Evolutionary conservation across 768 basidiomycete species (phyloP), one percentile per base, ranked within the genome.

Genomic region (Polyporus arcularius): DNA sequence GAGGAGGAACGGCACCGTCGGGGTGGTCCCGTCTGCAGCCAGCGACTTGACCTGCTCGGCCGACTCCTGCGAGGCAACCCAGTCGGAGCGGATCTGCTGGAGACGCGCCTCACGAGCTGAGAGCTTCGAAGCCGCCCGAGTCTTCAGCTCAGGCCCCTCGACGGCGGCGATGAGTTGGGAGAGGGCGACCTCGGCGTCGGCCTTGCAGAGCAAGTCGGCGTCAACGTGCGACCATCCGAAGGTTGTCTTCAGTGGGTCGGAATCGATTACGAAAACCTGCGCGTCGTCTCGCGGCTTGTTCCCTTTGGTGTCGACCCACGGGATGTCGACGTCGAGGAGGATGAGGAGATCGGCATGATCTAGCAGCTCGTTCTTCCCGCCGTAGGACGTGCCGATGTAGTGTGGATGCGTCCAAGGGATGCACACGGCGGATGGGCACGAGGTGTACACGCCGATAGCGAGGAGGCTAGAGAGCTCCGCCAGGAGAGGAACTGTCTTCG

Each of bases 321-420:
- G 85, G 1, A 88, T 72, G 63, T 87, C 86, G 4, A 78, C 80
- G 56, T 90, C 89, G 16, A 91, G 60, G 18, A 89, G 74, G 15
- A 91, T 72, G 28, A 91, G 79, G 2, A 84, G 79, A 63, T 91
- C 89, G 0, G 87, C 86, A 18, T 73, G 70, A 40, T 75, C 73
- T 28, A 90, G 78, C 45, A 79, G 76, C 2, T 71, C 67, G 41
- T 82, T 80, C 54, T 76, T 28, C 72, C 77, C 72, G 56, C 85
- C 78, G 72, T 78, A 88, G 3, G 85, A 82, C 15, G 80, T 60
- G 0, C 86, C 87, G 2, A 82, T 66, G 57, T 81, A 80, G 68
- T 76, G 79, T 0, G 82, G 82, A 67, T 88, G 85, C 9, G 81
- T 81, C 61, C 80, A 81, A 0, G 89, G 84, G 10, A 88, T 64